Conservation (phyloP, 495 filamentous ascomycete genomes). For the Aspergillus ostianus region DNA sequence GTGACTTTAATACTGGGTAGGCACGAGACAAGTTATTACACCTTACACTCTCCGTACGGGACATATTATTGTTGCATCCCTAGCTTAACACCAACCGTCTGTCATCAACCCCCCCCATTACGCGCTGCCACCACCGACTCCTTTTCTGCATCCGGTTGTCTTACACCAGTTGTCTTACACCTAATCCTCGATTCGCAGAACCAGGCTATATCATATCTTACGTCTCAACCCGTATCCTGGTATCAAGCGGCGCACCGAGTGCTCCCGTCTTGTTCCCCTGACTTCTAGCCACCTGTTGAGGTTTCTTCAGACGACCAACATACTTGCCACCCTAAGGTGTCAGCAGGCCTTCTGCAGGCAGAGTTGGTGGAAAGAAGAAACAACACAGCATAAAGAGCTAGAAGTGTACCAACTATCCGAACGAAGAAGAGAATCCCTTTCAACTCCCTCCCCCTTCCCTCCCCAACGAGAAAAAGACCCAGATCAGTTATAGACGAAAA, state of each 20-base stretch:
- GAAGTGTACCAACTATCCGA: background rate
- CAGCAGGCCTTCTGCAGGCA: constrained; percentile 16
- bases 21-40: constrained; percentile 6
- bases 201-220: background rate
- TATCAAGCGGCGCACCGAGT: background rate
- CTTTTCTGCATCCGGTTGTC: background rate
- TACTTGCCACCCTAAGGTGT: constrained; percentile 14
- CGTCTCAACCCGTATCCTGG: background rate
- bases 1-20: background rate
- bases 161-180: background rate
- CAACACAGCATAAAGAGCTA: background rate
- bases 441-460: background rate
- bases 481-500: background rate
- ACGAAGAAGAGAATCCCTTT: background rate
- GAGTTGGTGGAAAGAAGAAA: background rate
- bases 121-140: background rate
- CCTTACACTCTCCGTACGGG: background rate
- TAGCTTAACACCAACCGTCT: background rate
- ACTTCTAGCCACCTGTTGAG: background rate
- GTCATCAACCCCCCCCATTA: background rate
- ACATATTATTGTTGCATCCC: constrained; percentile 9
- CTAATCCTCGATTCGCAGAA: background rate
- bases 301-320: constrained; percentile 3
- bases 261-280: constrained; percentile 16
- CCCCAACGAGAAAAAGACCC: background rate